These are phyloP conservation scores for Leccinum obscurum DNA, from an alignment of 768 basidiomycete species.

Conservation along the genomic window DNA sequence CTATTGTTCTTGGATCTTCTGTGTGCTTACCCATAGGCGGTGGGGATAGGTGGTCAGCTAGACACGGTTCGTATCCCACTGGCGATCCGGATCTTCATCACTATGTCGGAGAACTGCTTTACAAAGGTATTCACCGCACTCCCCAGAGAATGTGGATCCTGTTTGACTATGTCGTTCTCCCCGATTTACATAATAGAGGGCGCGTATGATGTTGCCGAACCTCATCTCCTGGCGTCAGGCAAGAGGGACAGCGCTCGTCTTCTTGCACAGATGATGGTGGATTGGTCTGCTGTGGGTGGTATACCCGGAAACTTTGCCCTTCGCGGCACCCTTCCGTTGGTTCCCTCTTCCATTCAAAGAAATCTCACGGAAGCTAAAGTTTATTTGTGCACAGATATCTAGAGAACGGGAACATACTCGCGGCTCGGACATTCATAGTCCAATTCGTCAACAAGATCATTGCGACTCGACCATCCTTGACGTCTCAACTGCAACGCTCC, in stretches of 20 bases:
- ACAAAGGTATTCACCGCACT: conserved; percentile 58
- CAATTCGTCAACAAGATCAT: conserved; percentile 70
- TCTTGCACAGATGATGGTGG: conserved; percentile 82
- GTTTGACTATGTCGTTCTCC: conserved; percentile 6
- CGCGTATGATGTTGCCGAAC: conserved; percentile 71
- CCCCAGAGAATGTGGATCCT: neutral
- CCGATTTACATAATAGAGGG: conserved; percentile 52
- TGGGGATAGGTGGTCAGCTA: conserved; percentile 78
- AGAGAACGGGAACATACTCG: conserved; percentile 86
- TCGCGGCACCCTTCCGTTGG: conserved; percentile 80
- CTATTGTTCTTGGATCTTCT: conserved; percentile 9
- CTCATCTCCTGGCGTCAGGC: conserved; percentile 81
- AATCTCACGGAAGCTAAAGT: conserved; percentile 4
- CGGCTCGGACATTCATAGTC: conserved; percentile 89
- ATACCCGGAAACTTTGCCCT: conserved; percentile 76
- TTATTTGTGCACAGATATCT: conserved; percentile 54
- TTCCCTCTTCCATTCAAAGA: conserved; percentile 8
- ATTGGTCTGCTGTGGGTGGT: conserved; percentile 65
- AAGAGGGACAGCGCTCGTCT: conserved; percentile 86
- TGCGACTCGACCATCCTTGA: conserved; percentile 41
- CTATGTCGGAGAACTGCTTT: conserved; percentile 86
- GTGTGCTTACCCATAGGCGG: conserved; percentile 18
- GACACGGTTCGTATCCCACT: conserved; percentile 72
- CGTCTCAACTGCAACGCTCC: conserved; percentile 40
- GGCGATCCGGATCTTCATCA: conserved; percentile 89